These are phyloP conservation scores for Helicostylum pulchrum DNA, from an alignment of 192 early-diverging fungal genomes.

Conservation along the genomic window DNA sequence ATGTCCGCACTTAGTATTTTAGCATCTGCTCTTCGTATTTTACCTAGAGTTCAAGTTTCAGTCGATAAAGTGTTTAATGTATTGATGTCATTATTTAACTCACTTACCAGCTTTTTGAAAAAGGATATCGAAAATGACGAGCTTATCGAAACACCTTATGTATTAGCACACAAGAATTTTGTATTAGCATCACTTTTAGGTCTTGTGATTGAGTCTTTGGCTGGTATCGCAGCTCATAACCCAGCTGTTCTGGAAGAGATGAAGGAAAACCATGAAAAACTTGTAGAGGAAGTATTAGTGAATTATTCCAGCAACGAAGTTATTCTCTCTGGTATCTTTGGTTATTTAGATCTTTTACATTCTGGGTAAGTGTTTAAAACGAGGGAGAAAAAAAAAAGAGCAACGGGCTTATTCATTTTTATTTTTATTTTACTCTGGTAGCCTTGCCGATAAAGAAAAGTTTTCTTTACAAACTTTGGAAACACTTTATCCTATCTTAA, in stretches of 20 bases:
- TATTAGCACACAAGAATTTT: conserved; percentile 42
- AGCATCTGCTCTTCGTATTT: conserved; percentile 41
- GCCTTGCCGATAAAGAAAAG: conserved; percentile 20
- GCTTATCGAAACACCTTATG: conserved; percentile 36
- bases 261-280: conserved; percentile 13
- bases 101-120: conserved; percentile 21
- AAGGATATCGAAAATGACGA: conserved; percentile 30
- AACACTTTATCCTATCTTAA: conserved; percentile 50
- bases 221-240: conserved; percentile 27
- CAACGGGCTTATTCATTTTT: neutral
- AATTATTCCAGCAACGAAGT: conserved; percentile 45
- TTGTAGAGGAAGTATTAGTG: conserved; percentile 41
- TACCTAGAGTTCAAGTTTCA: conserved; percentile 40
- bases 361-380: conserved; percentile 8
- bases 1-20: conserved; percentile 39
- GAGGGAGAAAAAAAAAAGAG: too few relatives aligned
- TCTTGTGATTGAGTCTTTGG: conserved; percentile 43
- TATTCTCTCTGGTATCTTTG: conserved; percentile 42
- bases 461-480: conserved; percentile 36
- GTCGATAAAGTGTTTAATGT: conserved; percentile 26
- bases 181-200: conserved; percentile 48
- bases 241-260: conserved; percentile 18
- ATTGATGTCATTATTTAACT: conserved; percentile 31
- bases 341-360: conserved; percentile 37
- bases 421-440: neutral